A percentile compares a stretch with the other conserved stretches of the same genome.
Conservation (phyloP, 139 green algal genomes). For the Tetraselmis striata region DNA sequence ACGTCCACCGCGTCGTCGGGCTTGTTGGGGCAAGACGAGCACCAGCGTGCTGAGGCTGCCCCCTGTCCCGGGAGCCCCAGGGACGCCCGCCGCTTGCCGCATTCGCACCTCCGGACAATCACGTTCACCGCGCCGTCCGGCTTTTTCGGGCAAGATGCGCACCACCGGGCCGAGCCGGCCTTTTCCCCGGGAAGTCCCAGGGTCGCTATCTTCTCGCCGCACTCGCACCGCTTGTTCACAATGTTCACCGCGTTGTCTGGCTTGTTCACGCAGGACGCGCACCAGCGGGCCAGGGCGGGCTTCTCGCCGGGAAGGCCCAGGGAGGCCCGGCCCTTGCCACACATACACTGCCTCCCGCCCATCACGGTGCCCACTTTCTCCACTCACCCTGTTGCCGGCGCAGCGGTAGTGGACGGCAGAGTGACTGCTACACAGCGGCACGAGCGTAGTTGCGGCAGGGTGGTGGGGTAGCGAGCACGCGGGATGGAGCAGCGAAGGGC, state of each 20-base stretch:
- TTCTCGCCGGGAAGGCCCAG: too few species aligned
- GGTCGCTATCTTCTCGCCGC: background rate
- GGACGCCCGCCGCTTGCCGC: background rate
- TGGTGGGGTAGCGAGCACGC: too few species aligned
- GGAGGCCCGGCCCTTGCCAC: too few species aligned
- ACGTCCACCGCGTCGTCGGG: background rate
- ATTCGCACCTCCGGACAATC: background rate
- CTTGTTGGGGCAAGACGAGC: background rate
- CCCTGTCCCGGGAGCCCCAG: background rate
- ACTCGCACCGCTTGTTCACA: background rate
- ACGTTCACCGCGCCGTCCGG: background rate
- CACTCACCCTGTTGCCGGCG: too few species aligned
- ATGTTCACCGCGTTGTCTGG: constrained; percentile 1
- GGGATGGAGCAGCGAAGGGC: too few species aligned
- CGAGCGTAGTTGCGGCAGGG: too few species aligned
- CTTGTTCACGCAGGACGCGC: background rate
- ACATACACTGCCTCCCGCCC: too few species aligned
- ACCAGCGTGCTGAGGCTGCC: background rate
- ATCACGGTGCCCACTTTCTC: too few species aligned
- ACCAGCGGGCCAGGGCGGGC: background rate
- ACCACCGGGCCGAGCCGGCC: background rate
- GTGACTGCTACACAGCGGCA: too few species aligned
- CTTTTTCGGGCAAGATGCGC: background rate
- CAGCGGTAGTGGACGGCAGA: too few species aligned
- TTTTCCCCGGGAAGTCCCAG: background rate